phyloP scores from a whole-genome alignment of 345 rosid genomes.

The Gossypium anomalum region DNA sequence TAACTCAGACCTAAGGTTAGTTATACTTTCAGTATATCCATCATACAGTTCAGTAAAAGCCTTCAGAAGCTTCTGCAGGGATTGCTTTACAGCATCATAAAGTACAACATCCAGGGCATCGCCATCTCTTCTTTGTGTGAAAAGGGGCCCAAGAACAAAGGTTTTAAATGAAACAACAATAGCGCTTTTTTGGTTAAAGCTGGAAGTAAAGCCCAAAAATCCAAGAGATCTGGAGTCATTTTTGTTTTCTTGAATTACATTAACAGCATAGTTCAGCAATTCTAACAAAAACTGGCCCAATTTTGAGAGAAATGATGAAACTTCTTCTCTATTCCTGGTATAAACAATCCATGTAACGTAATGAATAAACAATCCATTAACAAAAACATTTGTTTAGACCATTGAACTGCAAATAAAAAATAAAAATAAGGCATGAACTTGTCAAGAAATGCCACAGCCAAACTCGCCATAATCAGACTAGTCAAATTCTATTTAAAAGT shows the following conservation, averaged over 20 bases:
- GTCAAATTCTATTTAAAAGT: neutral
- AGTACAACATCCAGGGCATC: conserved; percentile 31
- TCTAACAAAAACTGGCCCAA: conserved; percentile 48
- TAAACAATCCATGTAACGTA: conserved; percentile 17
- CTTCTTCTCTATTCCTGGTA: conserved; percentile 56
- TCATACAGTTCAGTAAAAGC: conserved; percentile 49
- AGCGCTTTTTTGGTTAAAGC: conserved; percentile 36
- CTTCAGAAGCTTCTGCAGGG: conserved; percentile 61
- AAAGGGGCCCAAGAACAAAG: conserved; percentile 54
- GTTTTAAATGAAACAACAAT: conserved; percentile 54
- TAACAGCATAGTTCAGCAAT: conserved; percentile 51
- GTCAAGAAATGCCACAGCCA: neutral
- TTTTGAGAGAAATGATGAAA: conserved; percentile 49
- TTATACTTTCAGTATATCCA: conserved; percentile 40
- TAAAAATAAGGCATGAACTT: neutral
- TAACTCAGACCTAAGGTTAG: conserved; percentile 37
- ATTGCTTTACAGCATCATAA: conserved; percentile 37
- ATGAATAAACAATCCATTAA: neutral
- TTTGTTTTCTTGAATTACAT: conserved; percentile 35
- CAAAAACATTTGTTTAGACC: neutral
- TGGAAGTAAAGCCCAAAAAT: conserved; percentile 38
- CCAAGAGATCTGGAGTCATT: conserved; percentile 48
- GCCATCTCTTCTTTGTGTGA: conserved; percentile 36
- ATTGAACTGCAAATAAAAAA: neutral
- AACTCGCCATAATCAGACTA: neutral